These are phyloP conservation scores for Cichorium intybus DNA, from an alignment of 140 eudicot genomes.

Conservation along the genomic window DNA sequence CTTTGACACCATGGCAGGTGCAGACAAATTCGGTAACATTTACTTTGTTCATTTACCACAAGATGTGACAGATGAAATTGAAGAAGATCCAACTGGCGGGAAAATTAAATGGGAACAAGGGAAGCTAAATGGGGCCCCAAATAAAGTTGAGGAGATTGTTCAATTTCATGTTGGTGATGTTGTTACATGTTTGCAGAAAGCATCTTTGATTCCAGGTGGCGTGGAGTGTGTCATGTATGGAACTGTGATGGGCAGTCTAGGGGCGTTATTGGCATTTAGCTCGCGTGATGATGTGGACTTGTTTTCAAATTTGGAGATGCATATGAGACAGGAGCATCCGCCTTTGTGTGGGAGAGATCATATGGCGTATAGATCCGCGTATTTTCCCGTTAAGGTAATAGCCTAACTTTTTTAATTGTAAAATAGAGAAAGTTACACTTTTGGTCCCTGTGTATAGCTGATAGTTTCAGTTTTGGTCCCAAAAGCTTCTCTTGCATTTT, in stretches of 20 bases:
- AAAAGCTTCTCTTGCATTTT: not conserved
- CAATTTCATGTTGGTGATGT: conserved; percentile 96
- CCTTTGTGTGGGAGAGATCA: conserved; percentile 99
- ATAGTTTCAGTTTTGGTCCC: too few relatives aligned
- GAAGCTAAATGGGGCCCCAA: conserved; percentile 94
- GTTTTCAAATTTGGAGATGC: conserved; percentile 98
- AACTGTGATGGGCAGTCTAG: conserved; percentile 96
- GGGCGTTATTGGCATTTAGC: conserved; percentile 85
- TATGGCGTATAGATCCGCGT: conserved; percentile 95
- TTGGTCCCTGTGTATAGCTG: too few relatives aligned
- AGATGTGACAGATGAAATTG: conserved; percentile 97
- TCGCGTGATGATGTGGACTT: conserved; percentile 98
- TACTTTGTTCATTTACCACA: conserved; percentile 94
- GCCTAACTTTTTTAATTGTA: not conserved
- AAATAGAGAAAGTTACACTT: not conserved
- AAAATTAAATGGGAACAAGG: conserved; percentile 99
- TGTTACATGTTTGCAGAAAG: conserved; percentile 89
- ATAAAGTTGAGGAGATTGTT: conserved; percentile 94
- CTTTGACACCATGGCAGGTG: conserved; percentile 97
- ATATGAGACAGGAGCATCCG: conserved; percentile 94
- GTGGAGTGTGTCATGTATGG: conserved; percentile 88
- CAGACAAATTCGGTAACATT: conserved; percentile 92
- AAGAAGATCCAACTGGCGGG: conserved; percentile 99
- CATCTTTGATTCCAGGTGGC: conserved; percentile 94
- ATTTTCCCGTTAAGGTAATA: conserved; percentile 91